Conservation (phyloP, 108 stramenopile species). For the Parietichytrium sp. region DNA sequence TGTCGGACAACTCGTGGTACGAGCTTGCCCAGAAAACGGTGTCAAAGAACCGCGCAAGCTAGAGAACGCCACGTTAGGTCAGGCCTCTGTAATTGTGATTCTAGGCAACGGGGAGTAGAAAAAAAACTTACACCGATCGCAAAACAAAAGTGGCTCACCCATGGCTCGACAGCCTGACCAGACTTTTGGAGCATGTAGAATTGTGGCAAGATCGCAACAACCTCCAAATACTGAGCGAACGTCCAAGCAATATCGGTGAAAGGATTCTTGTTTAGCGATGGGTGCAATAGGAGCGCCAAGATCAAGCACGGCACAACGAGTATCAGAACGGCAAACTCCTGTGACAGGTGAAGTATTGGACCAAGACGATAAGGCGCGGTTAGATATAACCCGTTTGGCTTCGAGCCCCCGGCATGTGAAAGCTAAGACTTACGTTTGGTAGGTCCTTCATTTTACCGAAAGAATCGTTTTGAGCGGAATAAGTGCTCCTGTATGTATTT, state of each 20-base stretch:
- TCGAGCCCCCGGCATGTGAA: neutral
- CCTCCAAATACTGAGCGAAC: slow-evolving; percentile 96
- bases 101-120: too few species aligned
- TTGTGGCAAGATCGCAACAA: slow-evolving; percentile 88
- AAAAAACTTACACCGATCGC: too few species aligned
- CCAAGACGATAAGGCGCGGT: neutral
- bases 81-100: too few species aligned
- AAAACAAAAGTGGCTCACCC: slow-evolving; percentile 60
- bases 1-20: slow-evolving; percentile 90
- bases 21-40: slow-evolving; percentile 95
- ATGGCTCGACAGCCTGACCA: slow-evolving; percentile 68
- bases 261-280: slow-evolving; percentile 88
- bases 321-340: slow-evolving; percentile 74
- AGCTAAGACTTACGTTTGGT: neutral
- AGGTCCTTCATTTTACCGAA: slow-evolving; percentile 79
- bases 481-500: slow-evolving; percentile 69
- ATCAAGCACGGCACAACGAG: slow-evolving; percentile 81
- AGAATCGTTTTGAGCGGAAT: slow-evolving; percentile 78
- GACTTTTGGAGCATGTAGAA: slow-evolving; percentile 98
- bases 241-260: slow-evolving; percentile 94
- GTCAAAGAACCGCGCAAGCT: slow-evolving; percentile 89
- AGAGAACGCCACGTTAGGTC: slow-evolving; percentile 83
- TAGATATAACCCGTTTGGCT: neutral
- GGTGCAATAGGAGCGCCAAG: slow-evolving; percentile 81
- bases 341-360: slow-evolving; percentile 44